Base-by-base conservation (phyloP, 805 yeast species). In the Schizosaccharomyces octosporus region DNA sequence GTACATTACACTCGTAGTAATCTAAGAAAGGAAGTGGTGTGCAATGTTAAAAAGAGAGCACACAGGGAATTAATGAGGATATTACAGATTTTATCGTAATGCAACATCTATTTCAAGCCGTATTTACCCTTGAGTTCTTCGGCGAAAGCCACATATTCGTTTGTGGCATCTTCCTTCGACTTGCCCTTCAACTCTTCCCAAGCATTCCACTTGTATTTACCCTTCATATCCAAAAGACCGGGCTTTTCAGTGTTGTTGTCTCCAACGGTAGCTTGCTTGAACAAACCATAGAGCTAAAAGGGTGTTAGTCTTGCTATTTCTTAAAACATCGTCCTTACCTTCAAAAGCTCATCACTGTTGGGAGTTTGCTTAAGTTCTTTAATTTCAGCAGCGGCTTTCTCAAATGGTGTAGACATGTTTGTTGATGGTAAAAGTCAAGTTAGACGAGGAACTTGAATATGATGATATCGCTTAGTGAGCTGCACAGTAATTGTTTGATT, bases 181-280 rank as follows among this genome's bases (percentile, higher is more conserved):
- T 79, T 80, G 63, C 98, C 98, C 76, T 85, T 84, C 69, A 83
- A 76, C 68, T 81, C 82, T 69, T 83, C 83, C 97, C 97, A 93
- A 7, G 97, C 80, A 71, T 89, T 90, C 97, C 97, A 93, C 79
- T 93, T 93, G 80, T 86, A 85, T 75, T 94, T 88, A 67, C 90
- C 97, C 76, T 85, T 87, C 76, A 93, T 79, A 75, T 88, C 95
- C 72, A 93, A 87, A 63, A 85, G 74, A 65, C 96, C 93, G 62
- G 98, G 98, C 76, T 87, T 86, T 62, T 78, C 76, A 64, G 95
- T 85, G 67, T 71, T 73, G 79, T 87, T 87, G 79, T 93, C 98
- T 66, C 98, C 98, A 62, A 83, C 84, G 43, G 97, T 90, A 67
- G 97, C 95, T 77, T 93, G 98, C 75, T 93, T 93, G 84, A 79